These are phyloP conservation scores for Coemansia sp. DNA, from an alignment of 192 early-diverging fungal species.

Conservation along the genomic window DNA sequence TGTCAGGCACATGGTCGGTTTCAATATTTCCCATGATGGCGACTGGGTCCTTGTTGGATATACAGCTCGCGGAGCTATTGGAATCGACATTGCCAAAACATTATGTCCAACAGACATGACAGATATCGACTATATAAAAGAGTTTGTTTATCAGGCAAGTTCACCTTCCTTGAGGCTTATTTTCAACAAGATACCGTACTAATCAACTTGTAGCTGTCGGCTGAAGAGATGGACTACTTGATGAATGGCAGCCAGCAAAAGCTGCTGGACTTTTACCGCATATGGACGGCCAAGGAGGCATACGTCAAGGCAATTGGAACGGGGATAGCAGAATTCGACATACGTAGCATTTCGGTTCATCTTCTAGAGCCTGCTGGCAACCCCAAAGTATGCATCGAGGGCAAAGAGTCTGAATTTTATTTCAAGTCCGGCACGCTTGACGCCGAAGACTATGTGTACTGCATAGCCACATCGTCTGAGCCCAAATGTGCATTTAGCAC, in stretches of 20 bases:
- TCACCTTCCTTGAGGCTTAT: not conserved
- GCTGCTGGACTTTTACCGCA: constrained; percentile 32
- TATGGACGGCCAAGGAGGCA: constrained; percentile 48
- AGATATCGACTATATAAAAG: constrained; percentile 19
- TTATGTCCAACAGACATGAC: constrained; percentile 17
- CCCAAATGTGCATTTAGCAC: not conserved
- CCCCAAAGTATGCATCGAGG: not conserved
- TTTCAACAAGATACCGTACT: not conserved
- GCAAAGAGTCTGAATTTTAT: constrained; percentile 1
- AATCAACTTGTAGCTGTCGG: constrained; percentile 25
- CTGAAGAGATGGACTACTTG: constrained; percentile 14
- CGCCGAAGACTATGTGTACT: constrained; percentile 9
- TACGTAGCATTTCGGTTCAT: constrained; percentile 18
- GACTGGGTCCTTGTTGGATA: constrained; percentile 33
- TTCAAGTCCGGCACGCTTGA: constrained; percentile 11
- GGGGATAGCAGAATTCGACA: constrained; percentile 19
- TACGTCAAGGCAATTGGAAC: constrained; percentile 38
- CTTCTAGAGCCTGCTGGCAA: not conserved
- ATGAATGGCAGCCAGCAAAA: not conserved
- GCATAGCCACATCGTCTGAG: constrained; percentile 8
- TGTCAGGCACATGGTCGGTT: constrained; percentile 14
- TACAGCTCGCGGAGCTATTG: constrained; percentile 11
- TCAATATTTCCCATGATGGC: constrained; percentile 50
- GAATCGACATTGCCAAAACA: constrained; percentile 31
- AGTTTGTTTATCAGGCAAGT: constrained; percentile 30